Percentiles rank a stretch among this genome's conserved stretches.
These are phyloP conservation scores for Colletotrichum liaoningense DNA, from an alignment of 2,329 filamentous ascomycete genomes.

Conservation along the genomic window DNA sequence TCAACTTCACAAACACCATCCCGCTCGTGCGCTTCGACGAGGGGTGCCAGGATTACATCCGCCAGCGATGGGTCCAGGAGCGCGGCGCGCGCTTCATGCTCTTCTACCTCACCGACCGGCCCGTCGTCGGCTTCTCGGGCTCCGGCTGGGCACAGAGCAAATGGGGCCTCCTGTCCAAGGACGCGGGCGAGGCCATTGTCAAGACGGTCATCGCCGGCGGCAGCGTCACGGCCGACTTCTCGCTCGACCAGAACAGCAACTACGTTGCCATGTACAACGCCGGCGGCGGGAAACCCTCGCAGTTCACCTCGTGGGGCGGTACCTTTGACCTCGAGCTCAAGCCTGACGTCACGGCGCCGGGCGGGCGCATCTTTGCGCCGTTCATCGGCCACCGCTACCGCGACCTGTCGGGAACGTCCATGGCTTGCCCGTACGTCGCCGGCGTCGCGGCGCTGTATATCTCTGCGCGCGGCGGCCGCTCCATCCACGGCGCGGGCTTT, in stretches of 20 bases:
- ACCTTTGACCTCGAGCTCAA: conserved; percentile 61
- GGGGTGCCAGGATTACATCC: conserved; percentile 29
- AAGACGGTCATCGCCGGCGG: conserved; percentile 43
- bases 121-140: conserved; percentile 27
- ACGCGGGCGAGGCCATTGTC: conserved; percentile 46
- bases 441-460: conserved; percentile 61
- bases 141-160: conserved; percentile 28
- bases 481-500: conserved; percentile 42
- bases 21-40: conserved; percentile 31
- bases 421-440: conserved; percentile 66
- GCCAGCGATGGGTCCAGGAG: conserved; percentile 45
- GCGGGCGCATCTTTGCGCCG: conserved; percentile 62
- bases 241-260: conserved; percentile 19
- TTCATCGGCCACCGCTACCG: conserved; percentile 56
- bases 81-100: conserved; percentile 45
- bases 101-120: conserved; percentile 46
- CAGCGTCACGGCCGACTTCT: conserved; percentile 45
- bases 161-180: conserved; percentile 27
- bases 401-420: conserved; percentile 64
- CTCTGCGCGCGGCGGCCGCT: conserved; percentile 51
- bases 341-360: conserved; percentile 62
- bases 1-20: conserved; percentile 22
- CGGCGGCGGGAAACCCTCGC: conserved; percentile 54
- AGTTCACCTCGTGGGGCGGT: conserved; percentile 59
- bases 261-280: conserved; percentile 32